Conservation (phyloP, 2,329 filamentous ascomycete species). For the Fusarium algeriense region DNA sequence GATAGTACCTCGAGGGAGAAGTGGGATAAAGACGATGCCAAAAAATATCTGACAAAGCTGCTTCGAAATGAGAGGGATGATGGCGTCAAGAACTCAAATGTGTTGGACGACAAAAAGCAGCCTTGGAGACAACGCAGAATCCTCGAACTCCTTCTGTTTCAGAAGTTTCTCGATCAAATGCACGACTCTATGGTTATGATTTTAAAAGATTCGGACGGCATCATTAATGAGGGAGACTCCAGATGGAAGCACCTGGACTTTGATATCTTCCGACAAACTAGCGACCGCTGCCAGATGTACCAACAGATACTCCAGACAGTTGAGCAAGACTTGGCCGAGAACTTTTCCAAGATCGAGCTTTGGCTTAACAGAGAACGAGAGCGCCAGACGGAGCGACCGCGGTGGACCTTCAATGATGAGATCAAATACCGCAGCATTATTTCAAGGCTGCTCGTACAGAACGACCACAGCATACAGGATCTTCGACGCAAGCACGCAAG, state of each 20-base stretch:
- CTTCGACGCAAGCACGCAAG: not conserved
- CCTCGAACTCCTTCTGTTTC: not conserved
- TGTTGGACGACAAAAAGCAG: not conserved
- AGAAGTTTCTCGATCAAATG: no score
- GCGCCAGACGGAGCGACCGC: not conserved
- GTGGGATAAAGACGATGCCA: no score
- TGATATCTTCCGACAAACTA: not conserved
- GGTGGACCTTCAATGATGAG: slow-evolving; percentile 1
- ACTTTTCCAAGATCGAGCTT: not conserved
- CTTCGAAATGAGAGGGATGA: no score
- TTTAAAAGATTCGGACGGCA: no score
- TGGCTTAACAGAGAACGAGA: not conserved
- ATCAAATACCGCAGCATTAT: not conserved
- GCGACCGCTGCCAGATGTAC: not conserved
- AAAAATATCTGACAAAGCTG: no score
- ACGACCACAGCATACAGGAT: not conserved
- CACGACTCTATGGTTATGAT: no score
- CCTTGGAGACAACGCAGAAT: not conserved
- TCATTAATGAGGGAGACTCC: no score
- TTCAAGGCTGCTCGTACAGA: not conserved
- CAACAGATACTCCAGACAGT: not conserved
- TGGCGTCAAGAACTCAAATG: no score
- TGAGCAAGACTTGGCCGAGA: not conserved
- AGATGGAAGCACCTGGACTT: not conserved
- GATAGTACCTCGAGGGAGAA: not conserved